phyloP scores from a whole-genome alignment of 768 basidiomycete genomes.

The Fistulinella prunicolor region DNA sequence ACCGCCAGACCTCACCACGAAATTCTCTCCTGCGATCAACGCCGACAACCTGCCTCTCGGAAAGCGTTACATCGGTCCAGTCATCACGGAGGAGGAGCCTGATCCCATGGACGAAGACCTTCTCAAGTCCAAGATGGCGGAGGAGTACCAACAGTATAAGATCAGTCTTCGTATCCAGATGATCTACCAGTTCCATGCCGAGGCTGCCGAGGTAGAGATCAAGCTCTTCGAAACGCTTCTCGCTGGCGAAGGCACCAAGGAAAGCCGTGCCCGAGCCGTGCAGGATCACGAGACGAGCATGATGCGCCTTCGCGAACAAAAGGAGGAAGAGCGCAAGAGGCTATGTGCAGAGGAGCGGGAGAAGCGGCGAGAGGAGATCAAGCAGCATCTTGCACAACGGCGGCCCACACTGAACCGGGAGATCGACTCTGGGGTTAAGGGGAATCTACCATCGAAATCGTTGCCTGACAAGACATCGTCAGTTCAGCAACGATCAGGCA shows the following conservation, averaged over 20 bases:
- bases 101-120: conserved; percentile 28
- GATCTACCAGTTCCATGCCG: conserved; percentile 32
- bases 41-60: conserved; percentile 22
- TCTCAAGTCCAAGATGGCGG: conserved; percentile 33
- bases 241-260: conserved; percentile 27
- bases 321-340: conserved; percentile 31
- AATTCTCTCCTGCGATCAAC: conserved; percentile 24
- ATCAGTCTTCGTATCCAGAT: conserved; percentile 33
- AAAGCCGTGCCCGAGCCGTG: conserved; percentile 26
- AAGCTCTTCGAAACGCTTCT: conserved; percentile 28
- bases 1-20: conserved; percentile 21
- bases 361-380: conserved; percentile 20
- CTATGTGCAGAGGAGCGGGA: conserved; percentile 30
- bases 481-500: conserved; percentile 12
- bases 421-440: conserved; percentile 12
- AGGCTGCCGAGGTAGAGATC: conserved; percentile 30
- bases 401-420: conserved; percentile 18
- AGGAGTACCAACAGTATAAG: conserved; percentile 31
- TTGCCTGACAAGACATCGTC: conserved; percentile 13
- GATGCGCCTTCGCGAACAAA: conserved; percentile 33
- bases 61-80: conserved; percentile 34
- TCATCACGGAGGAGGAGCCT: conserved; percentile 26
- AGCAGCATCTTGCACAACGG: conserved; percentile 19
- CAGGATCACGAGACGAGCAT: conserved; percentile 33
- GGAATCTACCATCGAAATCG: conserved; percentile 7